Evolutionary conservation across 257 asterid species (phyloP).

Genomic region (Solanum raphanifolium): DNA sequence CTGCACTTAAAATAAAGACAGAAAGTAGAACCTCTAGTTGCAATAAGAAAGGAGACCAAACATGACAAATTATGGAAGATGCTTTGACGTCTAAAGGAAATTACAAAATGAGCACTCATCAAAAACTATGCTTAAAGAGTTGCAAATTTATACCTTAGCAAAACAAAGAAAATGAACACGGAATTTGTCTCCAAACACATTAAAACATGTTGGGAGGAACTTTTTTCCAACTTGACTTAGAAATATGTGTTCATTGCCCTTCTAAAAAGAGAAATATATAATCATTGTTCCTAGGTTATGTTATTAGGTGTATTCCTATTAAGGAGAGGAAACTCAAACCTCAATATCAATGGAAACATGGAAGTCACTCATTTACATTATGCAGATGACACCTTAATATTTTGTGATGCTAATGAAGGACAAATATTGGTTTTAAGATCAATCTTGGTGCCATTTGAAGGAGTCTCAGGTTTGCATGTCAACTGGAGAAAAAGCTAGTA

Average conservation of each 20-base stretch:
- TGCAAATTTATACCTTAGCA: not conserved
- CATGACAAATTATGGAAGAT: not conserved
- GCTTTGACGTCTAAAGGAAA: not conserved
- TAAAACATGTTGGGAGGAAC: not conserved
- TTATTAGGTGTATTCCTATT: too few species aligned
- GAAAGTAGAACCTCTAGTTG: not conserved
- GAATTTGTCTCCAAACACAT: not conserved
- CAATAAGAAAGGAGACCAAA: not conserved
- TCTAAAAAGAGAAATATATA: not conserved
- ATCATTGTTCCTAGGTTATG: not conserved
- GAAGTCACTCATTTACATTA: too few species aligned
- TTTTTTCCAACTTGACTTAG: not conserved
- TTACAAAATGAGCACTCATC: not conserved
- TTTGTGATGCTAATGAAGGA: too few species aligned
- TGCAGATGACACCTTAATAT: too few species aligned
- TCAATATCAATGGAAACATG: too few species aligned
- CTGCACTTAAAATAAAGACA: not conserved
- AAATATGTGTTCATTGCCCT: not conserved
- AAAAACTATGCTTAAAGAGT: not conserved
- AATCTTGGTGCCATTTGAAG: too few species aligned
- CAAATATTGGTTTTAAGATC: too few species aligned
- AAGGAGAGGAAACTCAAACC: too few species aligned
- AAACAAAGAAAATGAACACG: not conserved
- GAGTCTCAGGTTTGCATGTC: too few species aligned
- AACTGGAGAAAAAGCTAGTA: too few species aligned